Base-by-base conservation (phyloP, 2,329 filamentous ascomycete species). In the Clonostachys chloroleuca region DNA sequence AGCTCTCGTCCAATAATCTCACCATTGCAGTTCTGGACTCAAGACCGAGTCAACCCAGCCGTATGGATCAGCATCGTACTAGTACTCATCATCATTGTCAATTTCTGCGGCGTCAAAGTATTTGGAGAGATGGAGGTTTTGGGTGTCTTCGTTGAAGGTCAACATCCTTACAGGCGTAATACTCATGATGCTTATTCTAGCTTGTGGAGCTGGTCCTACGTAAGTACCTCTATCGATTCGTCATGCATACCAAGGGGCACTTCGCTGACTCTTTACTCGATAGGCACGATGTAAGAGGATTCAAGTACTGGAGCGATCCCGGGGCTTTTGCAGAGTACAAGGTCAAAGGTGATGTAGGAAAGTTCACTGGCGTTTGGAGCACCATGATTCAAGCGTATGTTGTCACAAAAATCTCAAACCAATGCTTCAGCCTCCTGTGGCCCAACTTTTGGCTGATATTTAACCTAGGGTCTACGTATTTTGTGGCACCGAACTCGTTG, bases 151-250 rank as follows among this genome's bases (percentile, higher is more conserved):
- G 24, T 24, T 24, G 24, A 78, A 79, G 53, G 62, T 78, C 37
- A 65, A 65, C 6, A 73, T 70, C 5, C 75, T 77, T 48, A 53
- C 77, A 37, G 74, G 72, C 1, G 58, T 79, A 37, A 70, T 78
- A 52, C 55, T 78, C 9, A 65, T 77, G 44, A 71, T 75, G 60
- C 62, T 78, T 49, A 68, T 77, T 53, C 67, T 75, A 47, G 70
- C 72, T 35, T 61, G 74, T 16, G 73, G 73, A 34, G 73, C 71
- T 9, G 64, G 64, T 2, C 72, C 73, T 1, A 61, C 54, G 13
- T 64, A 24, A 24, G 24, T 24, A 24, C 7, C 8, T 5, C 24
- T 24, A 8, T 24, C 24, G 24, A 24, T 24, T 24, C 24, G 8
- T 24, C 7, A 8, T 24, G 24, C 24, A 8, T 24, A 24, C 24